Base-by-base conservation (phyloP, 2,329 filamentous ascomycete genomes). In the Pseudogymnoascus sp. region DNA sequence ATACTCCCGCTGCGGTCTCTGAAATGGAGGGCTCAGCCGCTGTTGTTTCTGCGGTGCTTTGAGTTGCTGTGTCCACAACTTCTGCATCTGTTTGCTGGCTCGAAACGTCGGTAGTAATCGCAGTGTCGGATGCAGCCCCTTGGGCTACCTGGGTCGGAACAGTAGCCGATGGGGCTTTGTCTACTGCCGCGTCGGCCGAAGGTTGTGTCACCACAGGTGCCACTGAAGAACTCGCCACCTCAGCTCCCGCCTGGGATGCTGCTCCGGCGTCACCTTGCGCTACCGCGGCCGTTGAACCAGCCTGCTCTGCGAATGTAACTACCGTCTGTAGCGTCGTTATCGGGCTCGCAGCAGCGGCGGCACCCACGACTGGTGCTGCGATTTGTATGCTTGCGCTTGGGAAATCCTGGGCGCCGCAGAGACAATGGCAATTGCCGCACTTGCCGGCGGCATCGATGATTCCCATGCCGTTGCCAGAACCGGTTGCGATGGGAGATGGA, bases 31-130 rank as follows among this genome's bases (percentile, higher is more conserved):
- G 29, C 13, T 33, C 13, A 19, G 37, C 63, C 7, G 61, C 33
- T 62, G 62, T 19, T 5, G 60, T 62, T 10, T 16, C 44, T 1
- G 42, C n/a, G 3, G 47, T 13, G n/a, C 13, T 29, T 14, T 60
- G 63, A 21, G 29, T 26, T 33, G 59, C 64, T 26, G 63, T 63
- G 21, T 62, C 65, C 62, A 50, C 47, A 14, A 62, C 63, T 42
- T 59, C 64, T 10, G 35, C 44, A 8, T 61, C 61, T 21, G 56
- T 62, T 59, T 40, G 26, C 40, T 33, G 56, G 24, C 16, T 33
- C 16, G 50, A 33, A 13, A 14, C n/a, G 3, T 21, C 50, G 14
- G 50, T 19, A 3, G 50, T 21, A 56, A 5, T 56, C 29, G 50
- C 6, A 14, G 50, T 35, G 10, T 56, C 50, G n/a, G 29, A 56